Base-by-base conservation (phyloP, 106 monocot genomes). In the Cymbidium sinense region DNA sequence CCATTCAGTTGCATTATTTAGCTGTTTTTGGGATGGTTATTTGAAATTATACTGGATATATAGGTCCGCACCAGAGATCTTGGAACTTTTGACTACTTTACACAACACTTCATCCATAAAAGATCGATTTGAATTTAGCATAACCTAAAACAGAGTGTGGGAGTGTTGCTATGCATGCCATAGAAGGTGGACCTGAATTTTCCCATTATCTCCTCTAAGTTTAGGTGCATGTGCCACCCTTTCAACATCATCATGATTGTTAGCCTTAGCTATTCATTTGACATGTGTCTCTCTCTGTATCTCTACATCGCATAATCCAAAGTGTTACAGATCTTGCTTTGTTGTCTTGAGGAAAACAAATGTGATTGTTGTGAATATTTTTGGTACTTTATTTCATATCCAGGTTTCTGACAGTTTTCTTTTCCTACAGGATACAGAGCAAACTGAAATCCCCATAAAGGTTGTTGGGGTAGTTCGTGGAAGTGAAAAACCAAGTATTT, bases 401-500 rank as follows among this genome's bases (percentile, higher is more conserved):
- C 34, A 21, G 37, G 37, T 71, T 71, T 71, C n/a, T 39, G 39
- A 71, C 52, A n/a, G 29, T 72, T 36, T 33, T 4, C 7, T 20
- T 43, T 64, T 79, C 44, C 25, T 27, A 27, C 81, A 88, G 91
- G 76, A 31, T 43, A 76, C 85, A 73, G 84, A 87, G 50, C 78
- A 20, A 76, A 43, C 17, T 8, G 55, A 43, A 30, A 27, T 71
- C 67, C 80, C 88, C 19, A 64, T 89, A 30, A 85, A 79, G 79
- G 88, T 98, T 73, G 62, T 86, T 69, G 96, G 96, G 55, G 92
- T 98, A 21, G 78, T 94, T 77, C 88, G 96, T 77, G 89, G 87
- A 78, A 94, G 94, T 84, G 96, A 92, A 81, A 94, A 92, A 28
- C 94, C 96, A 15, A 92, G 90, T 73, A 92, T 98, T 47, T 98